A percentile compares a stretch with the other conserved stretches of the same genome.
Conservation (phyloP, 345 rosid species). For the Diplotaxis tenuifolia region DNA sequence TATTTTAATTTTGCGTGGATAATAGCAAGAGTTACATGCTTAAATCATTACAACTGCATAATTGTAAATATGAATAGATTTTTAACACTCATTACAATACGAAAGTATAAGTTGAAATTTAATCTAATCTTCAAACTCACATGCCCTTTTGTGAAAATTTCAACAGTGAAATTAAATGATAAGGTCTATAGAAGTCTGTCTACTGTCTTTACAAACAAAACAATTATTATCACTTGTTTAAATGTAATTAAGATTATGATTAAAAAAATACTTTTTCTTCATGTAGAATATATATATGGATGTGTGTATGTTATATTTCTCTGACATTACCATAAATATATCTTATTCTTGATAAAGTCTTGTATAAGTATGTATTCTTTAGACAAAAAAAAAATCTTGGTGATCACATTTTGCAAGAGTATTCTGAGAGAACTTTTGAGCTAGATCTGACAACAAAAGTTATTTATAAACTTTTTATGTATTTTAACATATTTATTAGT, state of each 20-base stretch:
- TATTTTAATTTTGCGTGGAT: not conserved
- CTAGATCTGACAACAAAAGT: not conserved
- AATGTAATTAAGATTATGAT: not conserved
- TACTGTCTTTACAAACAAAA: not conserved
- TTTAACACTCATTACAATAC: not conserved
- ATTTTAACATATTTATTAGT: not conserved
- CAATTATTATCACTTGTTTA: not conserved
- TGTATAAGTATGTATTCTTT: not conserved
- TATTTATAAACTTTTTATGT: not conserved
- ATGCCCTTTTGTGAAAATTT: not conserved
- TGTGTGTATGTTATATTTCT: not conserved
- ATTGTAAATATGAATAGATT: not conserved
- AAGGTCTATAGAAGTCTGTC: not conserved
- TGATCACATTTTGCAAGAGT: not conserved
- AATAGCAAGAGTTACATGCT: not conserved
- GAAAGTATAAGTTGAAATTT: not conserved
- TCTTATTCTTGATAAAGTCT: not conserved
- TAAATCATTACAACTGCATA: not conserved
- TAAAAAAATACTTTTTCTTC: not conserved
- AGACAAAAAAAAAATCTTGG: not conserved
- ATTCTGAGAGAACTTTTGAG: not conserved
- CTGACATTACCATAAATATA: not conserved
- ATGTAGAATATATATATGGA: not conserved
- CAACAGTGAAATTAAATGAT: not conserved
- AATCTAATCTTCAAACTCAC: not conserved